Evolutionary conservation across 495 filamentous ascomycete species (phyloP).

Genomic region (Sordaria brevicollis): DNA sequence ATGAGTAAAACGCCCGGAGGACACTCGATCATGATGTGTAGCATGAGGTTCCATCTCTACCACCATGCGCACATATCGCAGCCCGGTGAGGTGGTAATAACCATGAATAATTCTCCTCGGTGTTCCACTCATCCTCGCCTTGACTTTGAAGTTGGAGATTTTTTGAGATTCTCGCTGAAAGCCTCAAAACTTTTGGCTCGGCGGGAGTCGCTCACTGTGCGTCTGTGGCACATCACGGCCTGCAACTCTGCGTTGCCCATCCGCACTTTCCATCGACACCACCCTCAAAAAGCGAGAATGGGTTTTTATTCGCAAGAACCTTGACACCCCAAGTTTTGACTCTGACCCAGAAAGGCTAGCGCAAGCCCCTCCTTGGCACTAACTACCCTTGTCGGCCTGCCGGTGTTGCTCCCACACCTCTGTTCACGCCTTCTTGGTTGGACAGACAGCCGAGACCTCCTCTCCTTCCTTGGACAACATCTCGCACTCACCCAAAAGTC

Average conservation of each 20-base stretch:
- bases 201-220: background rate
- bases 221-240: background rate
- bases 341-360: conserved; percentile 4
- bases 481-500: conserved; percentile 1
- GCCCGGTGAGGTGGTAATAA: background rate
- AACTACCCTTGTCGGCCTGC: conserved; percentile 12
- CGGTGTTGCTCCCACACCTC: conserved; percentile 15
- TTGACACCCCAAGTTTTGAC: background rate
- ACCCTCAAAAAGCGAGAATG: background rate
- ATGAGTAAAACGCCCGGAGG: background rate
- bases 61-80: background rate
- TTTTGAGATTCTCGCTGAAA: conserved; percentile 7
- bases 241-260: background rate
- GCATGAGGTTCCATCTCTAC: background rate
- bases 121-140: background rate
- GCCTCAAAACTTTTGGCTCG: background rate
- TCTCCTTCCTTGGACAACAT: background rate
- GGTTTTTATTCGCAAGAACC: conserved; percentile 3
- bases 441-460: background rate
- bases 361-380: conserved; percentile 5
- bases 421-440: background rate
- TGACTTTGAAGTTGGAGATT: background rate
- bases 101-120: background rate
- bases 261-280: background rate
- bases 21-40: background rate